Percentiles rank a stretch among this genome's conserved stretches.
Evolutionary conservation across 1,284 basidiomycete species (phyloP).

Genomic region (Ustilago nuda): DNA sequence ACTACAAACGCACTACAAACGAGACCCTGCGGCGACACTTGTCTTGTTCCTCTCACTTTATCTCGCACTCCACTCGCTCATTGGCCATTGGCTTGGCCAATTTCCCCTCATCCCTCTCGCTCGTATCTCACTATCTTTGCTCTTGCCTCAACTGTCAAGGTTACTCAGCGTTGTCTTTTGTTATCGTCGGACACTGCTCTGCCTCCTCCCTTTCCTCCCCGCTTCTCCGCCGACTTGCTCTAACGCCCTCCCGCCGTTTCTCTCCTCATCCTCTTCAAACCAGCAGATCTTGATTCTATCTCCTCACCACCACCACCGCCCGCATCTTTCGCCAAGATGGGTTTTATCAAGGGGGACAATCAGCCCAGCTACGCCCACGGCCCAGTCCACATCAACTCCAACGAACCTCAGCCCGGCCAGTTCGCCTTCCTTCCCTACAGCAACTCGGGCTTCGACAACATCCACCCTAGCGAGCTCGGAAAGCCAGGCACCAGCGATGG

Average conservation of each 20-base stretch:
- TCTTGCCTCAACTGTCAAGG: neutral
- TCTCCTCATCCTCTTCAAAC: neutral
- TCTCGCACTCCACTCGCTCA: neutral
- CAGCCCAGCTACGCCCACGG: constrained; percentile 36
- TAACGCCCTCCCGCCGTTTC: neutral
- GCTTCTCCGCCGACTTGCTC: constrained; percentile 4
- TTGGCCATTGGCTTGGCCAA: neutral
- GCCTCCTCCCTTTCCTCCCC: neutral
- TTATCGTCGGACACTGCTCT: neutral
- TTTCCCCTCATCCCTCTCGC: neutral
- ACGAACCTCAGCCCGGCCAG: constrained; percentile 41
- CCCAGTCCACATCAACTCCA: constrained; percentile 32
- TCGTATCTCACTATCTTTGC: neutral
- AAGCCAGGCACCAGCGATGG: constrained; percentile 51
- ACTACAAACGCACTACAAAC: neutral
- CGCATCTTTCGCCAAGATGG: constrained; percentile 22
- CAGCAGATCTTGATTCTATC: neutral
- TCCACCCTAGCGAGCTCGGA: constrained; percentile 44
- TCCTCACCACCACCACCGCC: neutral
- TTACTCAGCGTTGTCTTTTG: constrained; percentile 1
- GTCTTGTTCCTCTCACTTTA: neutral
- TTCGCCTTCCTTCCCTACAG: constrained; percentile 49
- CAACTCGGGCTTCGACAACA: constrained; percentile 43
- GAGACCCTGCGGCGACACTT: constrained; percentile 5
- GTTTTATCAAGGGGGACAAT: constrained; percentile 50